phyloP scores from a whole-genome alignment of 352 stramenopile genomes.

The Phytophthora sp. region DNA sequence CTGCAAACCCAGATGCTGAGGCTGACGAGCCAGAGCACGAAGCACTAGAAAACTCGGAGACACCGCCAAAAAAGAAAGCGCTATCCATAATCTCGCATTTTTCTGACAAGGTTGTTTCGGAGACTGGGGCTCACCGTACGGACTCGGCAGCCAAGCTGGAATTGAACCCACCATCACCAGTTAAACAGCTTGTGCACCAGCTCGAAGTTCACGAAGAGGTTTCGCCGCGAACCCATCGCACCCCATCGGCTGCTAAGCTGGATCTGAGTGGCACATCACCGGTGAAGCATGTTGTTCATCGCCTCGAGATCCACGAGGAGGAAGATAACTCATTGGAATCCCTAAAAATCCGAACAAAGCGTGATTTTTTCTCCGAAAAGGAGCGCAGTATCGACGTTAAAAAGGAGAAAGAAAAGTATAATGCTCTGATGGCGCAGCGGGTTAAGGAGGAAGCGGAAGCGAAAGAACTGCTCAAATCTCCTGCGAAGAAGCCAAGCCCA shows the following conservation, averaged over 20 bases:
- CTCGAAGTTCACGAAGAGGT: constrained; percentile 37
- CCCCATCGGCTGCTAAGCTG: constrained; percentile 35
- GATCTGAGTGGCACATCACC: constrained; percentile 33
- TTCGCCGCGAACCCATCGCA: constrained; percentile 28
- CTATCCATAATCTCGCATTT: constrained; percentile 38
- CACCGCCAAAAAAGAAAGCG: constrained; percentile 24
- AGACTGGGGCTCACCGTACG: constrained; percentile 24
- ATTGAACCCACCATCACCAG: constrained; percentile 21
- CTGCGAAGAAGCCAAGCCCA: constrained; percentile 9
- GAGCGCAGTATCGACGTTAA: constrained; percentile 42
- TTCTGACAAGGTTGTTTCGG: constrained; percentile 23
- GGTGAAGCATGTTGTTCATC: constrained; percentile 55
- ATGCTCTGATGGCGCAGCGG: constrained; percentile 20
- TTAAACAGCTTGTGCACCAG: constrained; percentile 14
- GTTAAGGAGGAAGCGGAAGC: constrained; percentile 29
- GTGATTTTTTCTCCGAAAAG: constrained; percentile 56
- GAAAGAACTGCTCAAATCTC: constrained; percentile 20
- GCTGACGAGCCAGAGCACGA: constrained; percentile 18
- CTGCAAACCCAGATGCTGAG: not conserved
- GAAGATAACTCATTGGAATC: constrained; percentile 52
- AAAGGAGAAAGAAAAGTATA: constrained; percentile 44
- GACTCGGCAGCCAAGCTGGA: constrained; percentile 36
- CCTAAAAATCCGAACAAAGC: constrained; percentile 61
- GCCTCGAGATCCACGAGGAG: constrained; percentile 56
- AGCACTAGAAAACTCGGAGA: constrained; percentile 10